Evolutionary conservation across 345 rosid genomes (phyloP), one percentile per base, ranked within the genome.

Genomic region (Clausena lansium): DNA sequence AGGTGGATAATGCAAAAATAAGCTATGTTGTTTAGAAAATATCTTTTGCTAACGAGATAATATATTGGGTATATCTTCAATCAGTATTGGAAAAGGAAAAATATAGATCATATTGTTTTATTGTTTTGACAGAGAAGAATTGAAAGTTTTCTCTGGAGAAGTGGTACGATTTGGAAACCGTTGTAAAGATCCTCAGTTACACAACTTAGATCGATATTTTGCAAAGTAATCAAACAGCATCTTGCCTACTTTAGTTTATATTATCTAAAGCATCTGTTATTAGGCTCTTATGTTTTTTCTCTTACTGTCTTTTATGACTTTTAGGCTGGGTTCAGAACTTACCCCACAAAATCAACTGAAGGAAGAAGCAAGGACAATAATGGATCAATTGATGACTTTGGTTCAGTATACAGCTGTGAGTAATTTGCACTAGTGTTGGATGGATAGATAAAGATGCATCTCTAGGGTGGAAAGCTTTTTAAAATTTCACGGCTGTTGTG

Each of bases 151-250:
- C 77, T 87, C 97, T 15, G 87, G 97, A 80, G 99, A 96, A 83
- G 99, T 96, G 83, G 97, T 94, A 57, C 98, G 99, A 61, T 96
- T 96, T 76, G 99, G 99, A 71, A 96, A 94, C 81, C 98, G 93
- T 80, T 96, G 98, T 82, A 94, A 94, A 86, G 99, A 96, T 89
- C 99, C 98, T 78, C 99, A 96, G 66, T 96, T 93, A 95, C 99
- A 96, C 90, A 91, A 91, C 83, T 84, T 94, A 81, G 94, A 94
- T 52, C 98, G 99, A 36, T 94, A 91, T 79, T 94, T 96, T 78
- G 97, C 90, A 64, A 96, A 92, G 99, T 92, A 88, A 87, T 84
- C 30, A 19, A 36, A 72, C 67, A 22, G 38, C 80, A 71, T 82
- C 73, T 64, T 86, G 38, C 57, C 68, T 57, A 15, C 52, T 81